Evolutionary conservation across 2,329 filamentous ascomycete genomes (phyloP).

Genomic region (Diaporthe citri): DNA sequence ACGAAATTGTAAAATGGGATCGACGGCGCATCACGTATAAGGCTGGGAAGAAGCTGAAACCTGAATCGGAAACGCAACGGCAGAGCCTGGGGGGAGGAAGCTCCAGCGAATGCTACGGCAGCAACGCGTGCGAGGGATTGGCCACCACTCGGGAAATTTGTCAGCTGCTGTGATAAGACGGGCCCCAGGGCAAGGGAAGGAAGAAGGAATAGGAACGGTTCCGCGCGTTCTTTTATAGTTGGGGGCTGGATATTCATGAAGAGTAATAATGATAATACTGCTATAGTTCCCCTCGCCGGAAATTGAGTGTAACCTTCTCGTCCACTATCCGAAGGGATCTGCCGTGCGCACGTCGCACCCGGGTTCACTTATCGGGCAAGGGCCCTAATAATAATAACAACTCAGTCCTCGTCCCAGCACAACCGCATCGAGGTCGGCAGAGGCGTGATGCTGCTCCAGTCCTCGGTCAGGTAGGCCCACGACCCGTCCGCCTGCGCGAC

Average conservation of each 20-base stretch:
- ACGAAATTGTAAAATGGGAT: not conserved
- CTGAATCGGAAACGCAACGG: constrained; percentile 14
- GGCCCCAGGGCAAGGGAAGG: not conserved
- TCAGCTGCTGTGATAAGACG: not conserved
- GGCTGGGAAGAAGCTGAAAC: constrained; percentile 23
- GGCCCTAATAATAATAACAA: not conserved
- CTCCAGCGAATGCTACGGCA: constrained; percentile 8
- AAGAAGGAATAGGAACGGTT: not conserved
- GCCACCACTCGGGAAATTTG: not conserved
- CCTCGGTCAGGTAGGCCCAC: constrained; percentile 74
- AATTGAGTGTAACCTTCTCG: constrained; percentile 3
- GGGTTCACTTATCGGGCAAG: not conserved
- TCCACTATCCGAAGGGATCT: constrained; percentile 12
- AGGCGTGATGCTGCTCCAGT: constrained; percentile 61
- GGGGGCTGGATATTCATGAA: not conserved
- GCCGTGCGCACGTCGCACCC: constrained; percentile 13
- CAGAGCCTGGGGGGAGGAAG: not conserved
- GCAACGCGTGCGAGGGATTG: not conserved
- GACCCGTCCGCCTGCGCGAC: constrained; percentile 67
- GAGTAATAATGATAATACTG: not conserved
- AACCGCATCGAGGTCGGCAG: constrained; percentile 52
- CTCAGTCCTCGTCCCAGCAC: constrained; percentile 45
- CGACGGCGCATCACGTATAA: constrained; percentile 25
- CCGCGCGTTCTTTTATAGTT: not conserved
- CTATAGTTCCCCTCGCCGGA: constrained; percentile 4